Base-by-base conservation (phyloP, 129 eudicot genomes). In the Lonicera japonica region DNA sequence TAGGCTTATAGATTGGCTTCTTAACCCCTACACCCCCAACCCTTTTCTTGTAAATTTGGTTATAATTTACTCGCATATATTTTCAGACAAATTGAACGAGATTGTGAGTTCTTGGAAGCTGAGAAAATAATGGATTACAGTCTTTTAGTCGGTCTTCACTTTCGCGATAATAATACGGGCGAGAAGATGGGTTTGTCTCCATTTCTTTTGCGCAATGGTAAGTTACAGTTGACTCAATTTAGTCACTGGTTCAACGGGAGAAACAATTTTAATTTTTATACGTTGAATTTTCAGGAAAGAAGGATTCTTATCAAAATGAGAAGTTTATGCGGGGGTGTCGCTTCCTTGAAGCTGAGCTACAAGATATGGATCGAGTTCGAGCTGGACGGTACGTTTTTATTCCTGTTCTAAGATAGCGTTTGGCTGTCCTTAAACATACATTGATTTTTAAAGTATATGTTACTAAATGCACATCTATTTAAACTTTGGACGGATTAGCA, bases 61-160 rank as follows among this genome's bases (percentile, higher is more conserved):
- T 29, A 29, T 29, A 29, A 29, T 29, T 29, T 29, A 29, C 36
- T 1, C 36, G 6, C 6, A 1, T 29, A 29, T 29, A 14, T 10
- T 75, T 43, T 43, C 50, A 94, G 96, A 69, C 99, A 94, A 88
- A 85, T 94, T 38, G 83, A 85, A 21, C 81, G 89, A 61, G 99
- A 94, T 63, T 94, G 99, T 24, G 95, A 85, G 65, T 94, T 94
- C 65, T 72, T 94, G 69, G 99, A 94, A 77, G 95, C 89, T 3
- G 99, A 85, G 67, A 83, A 76, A 65, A 94, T 94, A 52, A 94
- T 94, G 99, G 99, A 94, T 80, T 94, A 94, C 56, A 94, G 99
- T 77, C 99, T 94, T 70, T 67, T 94, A 59, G 96, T 94, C 45
- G 99, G 99, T 57, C 76, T 94, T 73, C 99, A 94, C 64, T 94